These are phyloP conservation scores for Penicillium sp. DNA, from an alignment of 2,329 filamentous ascomycete species.

Conservation along the genomic window DNA sequence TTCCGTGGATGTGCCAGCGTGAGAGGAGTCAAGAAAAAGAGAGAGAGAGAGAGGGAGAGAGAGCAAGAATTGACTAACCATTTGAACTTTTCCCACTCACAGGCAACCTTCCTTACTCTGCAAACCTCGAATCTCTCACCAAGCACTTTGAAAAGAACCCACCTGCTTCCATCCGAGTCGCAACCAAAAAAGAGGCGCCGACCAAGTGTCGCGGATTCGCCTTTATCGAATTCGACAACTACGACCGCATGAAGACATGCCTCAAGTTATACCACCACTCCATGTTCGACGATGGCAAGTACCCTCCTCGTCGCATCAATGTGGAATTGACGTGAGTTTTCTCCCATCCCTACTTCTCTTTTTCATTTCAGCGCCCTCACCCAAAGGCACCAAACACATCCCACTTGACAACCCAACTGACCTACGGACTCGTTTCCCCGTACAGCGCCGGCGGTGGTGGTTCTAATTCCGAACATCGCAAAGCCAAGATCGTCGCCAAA, in stretches of 20 bases:
- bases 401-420: background rate
- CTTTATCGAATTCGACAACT: constrained; percentile 83
- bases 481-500: constrained; percentile 74
- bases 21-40: too few species aligned
- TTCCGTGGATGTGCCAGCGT: background rate
- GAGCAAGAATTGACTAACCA: background rate
- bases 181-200: constrained; percentile 59
- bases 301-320: constrained; percentile 68
- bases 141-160: constrained; percentile 73
- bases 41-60: background rate
- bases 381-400: background rate
- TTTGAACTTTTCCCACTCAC: constrained; percentile 4
- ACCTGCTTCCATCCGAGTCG: constrained; percentile 65
- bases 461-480: constrained; percentile 61
- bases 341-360: background rate
- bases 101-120: constrained; percentile 85
- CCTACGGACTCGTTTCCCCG: background rate
- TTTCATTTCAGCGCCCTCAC: background rate
- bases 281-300: constrained; percentile 57
- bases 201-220: constrained; percentile 67
- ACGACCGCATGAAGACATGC: constrained; percentile 87
- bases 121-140: constrained; percentile 62
- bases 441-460: constrained; percentile 72
- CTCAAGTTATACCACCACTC: constrained; percentile 86
- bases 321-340: constrained; percentile 75